Evolutionary conservation across 805 yeast genomes (phyloP), one percentile per base, ranked within the genome.

Genomic region (Cyberlindnera mississippiensis): DNA sequence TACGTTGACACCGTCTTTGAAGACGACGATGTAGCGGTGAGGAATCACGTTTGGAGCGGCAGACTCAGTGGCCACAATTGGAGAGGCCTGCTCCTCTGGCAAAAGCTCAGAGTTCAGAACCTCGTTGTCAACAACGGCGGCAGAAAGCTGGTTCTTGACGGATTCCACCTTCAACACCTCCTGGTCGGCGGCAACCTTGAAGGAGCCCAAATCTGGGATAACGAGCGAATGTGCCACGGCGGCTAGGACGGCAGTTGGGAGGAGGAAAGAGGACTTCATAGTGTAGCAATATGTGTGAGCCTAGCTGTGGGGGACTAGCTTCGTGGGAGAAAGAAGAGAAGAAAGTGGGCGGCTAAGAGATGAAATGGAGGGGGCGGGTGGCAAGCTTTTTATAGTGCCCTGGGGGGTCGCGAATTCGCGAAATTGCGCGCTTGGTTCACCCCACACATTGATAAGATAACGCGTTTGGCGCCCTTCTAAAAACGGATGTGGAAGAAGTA

Each of bases 11-110:
- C 69, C 76, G 41, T 78, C 76, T 70, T 88, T 89, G 69, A 91
- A 80, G 38, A 90, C 89, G 53, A 93, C 69, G 50, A 93, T 90
- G 71, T 88, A 93, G 56, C 82, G 81, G 68, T 84, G 74, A 28
- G 89, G 82, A 53, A 84, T 75, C 35, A 73, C 50, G 44, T 76
- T 72, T 39, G 69, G 62, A 12, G 60, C 56, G 38, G 74, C 75
- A 24, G 66, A 48, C 35, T 65, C 67, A 29, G 72, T 59, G 12
- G 36, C 26, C 45, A 78, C 54, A 30, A 82, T 55, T 6, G 83
- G 80, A 22, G 77, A 76, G 32, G 65, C 55, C 32, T 44, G 39
- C 15, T 44, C 46, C 36, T 49, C 43, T 12, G 51, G 45, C 22
- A 48, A 36, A 24, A 53, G 44, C 18, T 39, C 42, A 12, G 33